These are phyloP conservation scores for Samsoniella hepiali DNA, from an alignment of 2,329 filamentous ascomycete genomes.

Conservation along the genomic window DNA sequence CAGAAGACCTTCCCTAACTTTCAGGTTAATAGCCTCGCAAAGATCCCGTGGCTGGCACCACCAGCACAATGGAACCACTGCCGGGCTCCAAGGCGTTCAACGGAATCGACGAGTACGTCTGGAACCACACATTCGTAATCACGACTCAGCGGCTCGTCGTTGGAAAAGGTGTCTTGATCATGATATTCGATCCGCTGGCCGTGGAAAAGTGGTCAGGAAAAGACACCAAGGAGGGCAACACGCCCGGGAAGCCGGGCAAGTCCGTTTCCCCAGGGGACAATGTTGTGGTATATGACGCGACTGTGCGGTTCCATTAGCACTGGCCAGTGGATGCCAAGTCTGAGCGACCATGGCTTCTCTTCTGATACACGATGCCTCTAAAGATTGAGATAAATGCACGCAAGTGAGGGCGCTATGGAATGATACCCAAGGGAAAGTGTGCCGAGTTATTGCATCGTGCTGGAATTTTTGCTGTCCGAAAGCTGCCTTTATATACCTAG, in stretches of 20 bases:
- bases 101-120: slow-evolving; percentile 12
- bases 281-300: slow-evolving; percentile 10
- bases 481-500: background rate
- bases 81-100: background rate
- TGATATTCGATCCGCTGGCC: slow-evolving; percentile 5
- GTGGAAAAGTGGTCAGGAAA: background rate
- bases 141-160: background rate
- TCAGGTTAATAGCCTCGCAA: background rate
- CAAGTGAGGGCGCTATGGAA: background rate
- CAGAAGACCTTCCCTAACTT: background rate
- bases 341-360: background rate
- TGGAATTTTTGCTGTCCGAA: background rate
- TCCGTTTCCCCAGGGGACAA: background rate
- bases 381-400: background rate
- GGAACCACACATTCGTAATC: slow-evolving; percentile 10
- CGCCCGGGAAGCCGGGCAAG: background rate
- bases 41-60: background rate
- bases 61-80: background rate
- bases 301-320: slow-evolving; percentile 12
- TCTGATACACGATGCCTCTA: background rate
- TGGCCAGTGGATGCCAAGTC: background rate
- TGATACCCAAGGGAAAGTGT: background rate
- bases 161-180: slow-evolving; percentile 11
- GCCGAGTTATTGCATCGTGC: background rate
- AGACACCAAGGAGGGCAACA: slow-evolving; percentile 9